A percentile compares a stretch with the other conserved stretches of the same genome.
Evolutionary conservation across 2,329 filamentous ascomycete genomes (phyloP).

Genomic region (Aspergillus glaucus): DNA sequence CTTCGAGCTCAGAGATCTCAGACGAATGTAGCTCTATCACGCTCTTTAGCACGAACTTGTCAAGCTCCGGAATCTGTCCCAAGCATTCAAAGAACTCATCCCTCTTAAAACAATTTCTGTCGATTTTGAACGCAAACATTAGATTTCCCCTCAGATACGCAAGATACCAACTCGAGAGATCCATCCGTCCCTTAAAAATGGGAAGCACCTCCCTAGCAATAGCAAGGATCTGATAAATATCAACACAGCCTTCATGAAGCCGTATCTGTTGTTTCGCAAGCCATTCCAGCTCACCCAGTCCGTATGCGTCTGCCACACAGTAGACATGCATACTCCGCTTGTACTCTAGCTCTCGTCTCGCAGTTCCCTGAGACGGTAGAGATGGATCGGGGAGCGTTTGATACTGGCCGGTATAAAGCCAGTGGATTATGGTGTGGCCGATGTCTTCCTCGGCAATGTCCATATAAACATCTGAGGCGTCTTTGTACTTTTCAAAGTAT

Average conservation of each 20-base stretch:
- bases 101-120: background rate
- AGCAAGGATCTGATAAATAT: background rate
- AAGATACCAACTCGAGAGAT: background rate
- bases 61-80: background rate
- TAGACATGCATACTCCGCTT: background rate
- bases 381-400: background rate
- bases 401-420: background rate
- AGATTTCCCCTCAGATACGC: background rate
- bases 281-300: background rate
- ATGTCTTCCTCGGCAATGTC: background rate
- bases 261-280: background rate
- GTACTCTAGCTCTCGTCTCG: background rate
- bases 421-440: background rate
- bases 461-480: too few relatives aligned
- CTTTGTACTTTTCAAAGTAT: too few relatives aligned
- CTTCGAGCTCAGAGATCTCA: background rate
- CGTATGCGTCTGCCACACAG: background rate
- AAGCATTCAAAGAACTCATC: background rate
- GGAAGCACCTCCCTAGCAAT: background rate
- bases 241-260: background rate
- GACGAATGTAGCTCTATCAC: background rate
- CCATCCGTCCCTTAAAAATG: background rate
- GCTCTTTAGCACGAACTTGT: background rate
- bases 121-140: background rate
- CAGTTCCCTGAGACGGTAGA: background rate